These are phyloP conservation scores for Plectosphaerella plurivora DNA, from an alignment of 2,329 filamentous ascomycete species.

Conservation along the genomic window DNA sequence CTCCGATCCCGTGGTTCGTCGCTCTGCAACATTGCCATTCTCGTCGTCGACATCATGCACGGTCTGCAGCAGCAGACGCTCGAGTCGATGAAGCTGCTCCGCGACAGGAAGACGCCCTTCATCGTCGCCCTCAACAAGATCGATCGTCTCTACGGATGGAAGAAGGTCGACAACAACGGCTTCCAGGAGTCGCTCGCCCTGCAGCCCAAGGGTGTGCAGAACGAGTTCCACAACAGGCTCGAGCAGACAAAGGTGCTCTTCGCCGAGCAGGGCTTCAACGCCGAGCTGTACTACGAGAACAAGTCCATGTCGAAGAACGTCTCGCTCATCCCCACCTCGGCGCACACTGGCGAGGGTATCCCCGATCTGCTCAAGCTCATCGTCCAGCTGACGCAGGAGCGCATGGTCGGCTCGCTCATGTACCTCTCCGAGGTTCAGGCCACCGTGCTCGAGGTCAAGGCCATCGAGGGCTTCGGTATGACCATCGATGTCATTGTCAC, in stretches of 20 bases:
- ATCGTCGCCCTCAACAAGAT: constrained; percentile 99
- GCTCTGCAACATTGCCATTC: constrained; percentile 97
- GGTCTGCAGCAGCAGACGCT: constrained; percentile 95
- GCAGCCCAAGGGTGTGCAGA: constrained; percentile 89
- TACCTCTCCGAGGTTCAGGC: constrained; percentile 97
- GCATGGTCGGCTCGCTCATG: constrained; percentile 96
- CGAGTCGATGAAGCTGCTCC: constrained; percentile 91
- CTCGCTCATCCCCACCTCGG: constrained; percentile 94
- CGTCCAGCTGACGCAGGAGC: constrained; percentile 86
- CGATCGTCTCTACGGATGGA: constrained; percentile 98
- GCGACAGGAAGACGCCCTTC: constrained; percentile 93
- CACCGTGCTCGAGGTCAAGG: constrained; percentile 97
- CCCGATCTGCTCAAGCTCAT: constrained; percentile 98
- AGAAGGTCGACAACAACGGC: constrained; percentile 97
- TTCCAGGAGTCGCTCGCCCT: constrained; percentile 88
- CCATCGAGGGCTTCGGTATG: constrained; percentile 97
- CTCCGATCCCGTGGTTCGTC: constrained; percentile 94
- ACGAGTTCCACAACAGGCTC: constrained; percentile 88
- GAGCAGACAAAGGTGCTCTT: constrained; percentile 91
- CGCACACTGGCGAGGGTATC: constrained; percentile 98
- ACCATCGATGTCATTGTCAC: constrained; percentile 96
- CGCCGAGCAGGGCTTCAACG: constrained; percentile 95
- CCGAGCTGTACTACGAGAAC: constrained; percentile 95
- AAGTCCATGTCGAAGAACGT: constrained; percentile 93
- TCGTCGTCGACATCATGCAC: constrained; percentile 99